Evolutionary conservation across 2,329 filamentous ascomycete species (phyloP), one percentile per base, ranked within the genome.

Genomic region (Fusarium keratoplasticum): DNA sequence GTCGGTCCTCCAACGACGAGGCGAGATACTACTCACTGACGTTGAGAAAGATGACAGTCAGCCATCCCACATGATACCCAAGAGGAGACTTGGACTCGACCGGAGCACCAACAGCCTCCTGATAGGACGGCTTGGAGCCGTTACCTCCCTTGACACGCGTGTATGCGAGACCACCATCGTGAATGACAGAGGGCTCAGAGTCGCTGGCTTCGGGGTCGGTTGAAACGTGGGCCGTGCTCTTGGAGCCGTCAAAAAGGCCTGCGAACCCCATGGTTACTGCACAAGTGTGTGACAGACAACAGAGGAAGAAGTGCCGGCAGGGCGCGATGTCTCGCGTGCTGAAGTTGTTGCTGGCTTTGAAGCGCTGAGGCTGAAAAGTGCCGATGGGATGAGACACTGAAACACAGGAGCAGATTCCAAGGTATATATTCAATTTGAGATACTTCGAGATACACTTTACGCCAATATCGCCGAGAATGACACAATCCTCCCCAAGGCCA

Each of bases 91-190:
- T 76, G 2, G 81, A 81, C 78, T 92, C 90, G 5, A 92, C 88
- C 0, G 90, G 90, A 0, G 90, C 90, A 35, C 90, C 90, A 10
- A 85, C 85, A 2, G 88, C 89, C 77, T 92, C 90, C 75, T 92
- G 90, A 73, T 90, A 91, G 0, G 87, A 86, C 2, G 84, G 81
- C 59, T 83, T 80, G 6, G 85, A 82, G 16, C 83, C 85, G 72
- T 91, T 91, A 4, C 84, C 86, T 2, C 84, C 87, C 22, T 80
- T 69, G 3, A 66, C 74, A 1, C 76, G 72, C 8, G 70, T 74
- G 2, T 72, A 77, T 2, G 76, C 70, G 2, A 77, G 69, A 2
- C 44, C 47, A 5, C 76, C 76, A 64, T 77, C 76, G 44, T 57
- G 76, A 9, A 77, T 66, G 33, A 66, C 40, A 8, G 63, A 66